phyloP scores from a whole-genome alignment of 2,329 filamentous ascomycete species.

The Verticillium zaregamsianum region DNA sequence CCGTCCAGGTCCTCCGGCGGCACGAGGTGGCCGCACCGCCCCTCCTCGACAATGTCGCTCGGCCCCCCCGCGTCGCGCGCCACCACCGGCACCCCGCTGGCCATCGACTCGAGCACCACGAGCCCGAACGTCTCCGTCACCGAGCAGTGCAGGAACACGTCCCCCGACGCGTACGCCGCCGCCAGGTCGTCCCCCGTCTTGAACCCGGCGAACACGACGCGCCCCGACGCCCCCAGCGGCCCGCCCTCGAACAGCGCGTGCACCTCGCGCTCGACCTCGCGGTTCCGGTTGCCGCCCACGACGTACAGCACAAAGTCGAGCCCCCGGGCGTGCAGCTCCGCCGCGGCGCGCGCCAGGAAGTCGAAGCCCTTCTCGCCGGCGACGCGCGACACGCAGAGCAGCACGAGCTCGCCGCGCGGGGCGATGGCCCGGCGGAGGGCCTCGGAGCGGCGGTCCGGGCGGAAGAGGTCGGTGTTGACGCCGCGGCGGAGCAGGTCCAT shows the following conservation, averaged over 20 bases:
- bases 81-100: constrained; percentile 64
- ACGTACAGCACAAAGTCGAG: constrained; percentile 61
- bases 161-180: constrained; percentile 62
- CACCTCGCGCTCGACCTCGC: constrained; percentile 57
- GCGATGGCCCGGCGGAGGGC: constrained; percentile 50
- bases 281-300: constrained; percentile 64
- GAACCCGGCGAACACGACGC: constrained; percentile 65
- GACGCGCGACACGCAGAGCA: constrained; percentile 62
- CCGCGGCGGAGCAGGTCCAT: constrained; percentile 59
- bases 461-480: constrained; percentile 60
- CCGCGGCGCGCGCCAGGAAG: constrained; percentile 56
- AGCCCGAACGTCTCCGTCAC: constrained; percentile 69
- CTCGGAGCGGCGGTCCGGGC: constrained; percentile 47
- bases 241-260: constrained; percentile 53
- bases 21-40: constrained; percentile 56
- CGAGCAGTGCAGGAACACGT: constrained; percentile 69
- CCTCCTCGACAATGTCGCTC: constrained; percentile 60
- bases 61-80: constrained; percentile 67
- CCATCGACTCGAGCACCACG: constrained; percentile 68
- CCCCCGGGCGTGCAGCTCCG: constrained; percentile 48
- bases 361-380: constrained; percentile 69
- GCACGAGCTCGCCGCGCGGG: constrained; percentile 58
- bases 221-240: constrained; percentile 37
- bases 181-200: constrained; percentile 57
- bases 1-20: constrained; percentile 53